phyloP scores from a whole-genome alignment of 2,329 filamentous ascomycete genomes.

The Exophiala xenobiotica region DNA sequence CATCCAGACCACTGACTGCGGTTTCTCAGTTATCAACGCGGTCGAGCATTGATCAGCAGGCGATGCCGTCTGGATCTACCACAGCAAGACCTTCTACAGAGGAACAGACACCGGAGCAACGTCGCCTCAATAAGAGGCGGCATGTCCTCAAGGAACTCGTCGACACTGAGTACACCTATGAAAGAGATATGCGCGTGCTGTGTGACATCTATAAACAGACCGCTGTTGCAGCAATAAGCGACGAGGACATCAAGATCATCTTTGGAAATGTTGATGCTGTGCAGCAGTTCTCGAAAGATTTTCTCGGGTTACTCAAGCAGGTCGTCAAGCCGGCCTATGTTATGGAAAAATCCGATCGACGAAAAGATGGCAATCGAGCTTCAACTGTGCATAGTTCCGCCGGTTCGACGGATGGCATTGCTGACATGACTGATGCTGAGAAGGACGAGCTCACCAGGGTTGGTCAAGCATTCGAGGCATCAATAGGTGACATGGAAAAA shows the following conservation, averaged over 20 bases:
- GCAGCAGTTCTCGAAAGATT: constrained; percentile 77
- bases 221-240: constrained; percentile 73
- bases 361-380: constrained; percentile 50
- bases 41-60: constrained; percentile 20
- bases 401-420: constrained; percentile 38
- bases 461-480: constrained; percentile 58
- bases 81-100: constrained; percentile 19
- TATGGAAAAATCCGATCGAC: constrained; percentile 57
- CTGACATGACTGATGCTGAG: constrained; percentile 48
- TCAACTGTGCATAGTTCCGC: constrained; percentile 47
- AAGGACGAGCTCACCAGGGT: constrained; percentile 60
- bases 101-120: constrained; percentile 52
- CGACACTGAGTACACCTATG: constrained; percentile 87
- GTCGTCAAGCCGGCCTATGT: constrained; percentile 78
- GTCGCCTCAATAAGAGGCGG: constrained; percentile 74
- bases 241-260: constrained; percentile 81
- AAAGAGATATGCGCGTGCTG: constrained; percentile 94
- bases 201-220: constrained; percentile 98
- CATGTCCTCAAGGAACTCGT: constrained; percentile 88
- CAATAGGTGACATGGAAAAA: constrained; percentile 60
- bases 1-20: constrained; percentile 20
- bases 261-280: constrained; percentile 94
- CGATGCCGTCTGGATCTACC: constrained; percentile 12
- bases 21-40: constrained; percentile 22
- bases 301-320: constrained; percentile 77